Percentiles rank a stretch among this genome's conserved stretches.
These are phyloP conservation scores for Lotmaria passim DNA, from an alignment of 208 protist genomes.

Conservation along the genomic window DNA sequence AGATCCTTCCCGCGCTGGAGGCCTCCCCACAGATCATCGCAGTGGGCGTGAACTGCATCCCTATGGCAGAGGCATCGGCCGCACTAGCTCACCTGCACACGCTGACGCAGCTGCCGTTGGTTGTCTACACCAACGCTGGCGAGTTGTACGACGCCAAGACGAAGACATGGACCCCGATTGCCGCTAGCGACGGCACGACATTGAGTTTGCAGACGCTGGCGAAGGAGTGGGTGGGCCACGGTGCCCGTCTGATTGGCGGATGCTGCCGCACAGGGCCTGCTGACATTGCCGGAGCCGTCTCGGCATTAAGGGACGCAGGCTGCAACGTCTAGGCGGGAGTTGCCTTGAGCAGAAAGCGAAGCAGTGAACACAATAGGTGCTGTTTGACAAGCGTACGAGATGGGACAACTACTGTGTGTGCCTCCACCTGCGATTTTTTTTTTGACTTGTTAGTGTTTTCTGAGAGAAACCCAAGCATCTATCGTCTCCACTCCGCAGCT, in stretches of 20 bases:
- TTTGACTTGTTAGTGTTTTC: too few species aligned
- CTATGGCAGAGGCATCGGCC: constrained; percentile 29
- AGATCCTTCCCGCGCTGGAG: constrained; percentile 42
- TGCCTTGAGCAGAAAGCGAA: too few species aligned
- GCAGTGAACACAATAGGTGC: not conserved
- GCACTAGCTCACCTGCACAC: constrained; percentile 35
- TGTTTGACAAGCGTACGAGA: too few species aligned
- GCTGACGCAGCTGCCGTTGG: constrained; percentile 53
- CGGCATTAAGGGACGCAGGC: constrained; percentile 4
- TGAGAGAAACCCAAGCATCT: too few species aligned
- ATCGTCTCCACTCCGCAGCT: too few species aligned
- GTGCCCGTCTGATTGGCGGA: constrained; percentile 54
- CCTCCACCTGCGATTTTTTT: too few species aligned
- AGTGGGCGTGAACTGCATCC: constrained; percentile 66
- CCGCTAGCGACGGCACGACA: not conserved
- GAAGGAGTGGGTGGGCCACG: constrained; percentile 29
- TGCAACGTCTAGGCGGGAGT: constrained; percentile 15
- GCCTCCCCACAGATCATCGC: constrained; percentile 41
- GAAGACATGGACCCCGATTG: constrained; percentile 38
- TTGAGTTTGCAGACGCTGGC: constrained; percentile 28
- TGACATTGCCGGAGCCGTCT: constrained; percentile 23
- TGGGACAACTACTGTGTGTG: too few species aligned
- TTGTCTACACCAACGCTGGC: constrained; percentile 69
- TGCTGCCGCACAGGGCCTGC: constrained; percentile 47
- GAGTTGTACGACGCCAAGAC: constrained; percentile 45